Base-by-base conservation (phyloP, 2,329 filamentous ascomycete genomes). In the Neopestalotiopsis sp. region DNA sequence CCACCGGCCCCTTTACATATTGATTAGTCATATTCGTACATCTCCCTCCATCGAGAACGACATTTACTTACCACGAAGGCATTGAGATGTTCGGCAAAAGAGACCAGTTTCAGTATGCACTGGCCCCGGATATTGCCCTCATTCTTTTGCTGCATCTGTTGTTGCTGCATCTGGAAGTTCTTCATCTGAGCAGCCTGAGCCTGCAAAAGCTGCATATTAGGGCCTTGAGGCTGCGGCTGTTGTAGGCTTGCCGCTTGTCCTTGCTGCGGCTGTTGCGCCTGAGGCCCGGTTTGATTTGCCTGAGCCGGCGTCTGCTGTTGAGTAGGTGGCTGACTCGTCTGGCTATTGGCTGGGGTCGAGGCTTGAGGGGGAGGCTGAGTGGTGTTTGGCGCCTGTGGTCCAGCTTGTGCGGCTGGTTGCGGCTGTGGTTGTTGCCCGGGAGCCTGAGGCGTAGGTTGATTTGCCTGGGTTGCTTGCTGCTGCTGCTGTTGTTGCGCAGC, bases 51-150 rank as follows among this genome's bases (percentile, higher is more conserved):
- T 13, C 5, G n/a, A 20, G 38, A 13, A 38, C n/a, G 17, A 6
- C 14, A 64, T 28, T 2, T 71, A 79, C 84, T 75, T 78, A 89
- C 86, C 49, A 84, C 83, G 72, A 86, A 91, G 40, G 83, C 84
- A 71, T 88, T 90, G 10, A 92, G 77, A 70, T 88, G 84, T 79
- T 91, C 89, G 80, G 88, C 81, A 76, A 91, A 91, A 71, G 88
- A 86, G 80, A 89, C 84, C 58, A 92, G 78, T 75, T 85, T 89
- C 68, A 91, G 78, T 52, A 91, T 74, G 71, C 86, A 90, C 68
- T 88, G 84, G 3, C 86, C 84, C 75, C 88, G 90, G 78, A 88
- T 83, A 56, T 81, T 80, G 62, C 84, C 85, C 66, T 82, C 82
- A 71, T 84, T 84, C 72, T 86, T 85, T 52, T 52, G 42, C 67